phyloP scores from a whole-genome alignment of 768 basidiomycete genomes.

The Arthromyces matolae region DNA sequence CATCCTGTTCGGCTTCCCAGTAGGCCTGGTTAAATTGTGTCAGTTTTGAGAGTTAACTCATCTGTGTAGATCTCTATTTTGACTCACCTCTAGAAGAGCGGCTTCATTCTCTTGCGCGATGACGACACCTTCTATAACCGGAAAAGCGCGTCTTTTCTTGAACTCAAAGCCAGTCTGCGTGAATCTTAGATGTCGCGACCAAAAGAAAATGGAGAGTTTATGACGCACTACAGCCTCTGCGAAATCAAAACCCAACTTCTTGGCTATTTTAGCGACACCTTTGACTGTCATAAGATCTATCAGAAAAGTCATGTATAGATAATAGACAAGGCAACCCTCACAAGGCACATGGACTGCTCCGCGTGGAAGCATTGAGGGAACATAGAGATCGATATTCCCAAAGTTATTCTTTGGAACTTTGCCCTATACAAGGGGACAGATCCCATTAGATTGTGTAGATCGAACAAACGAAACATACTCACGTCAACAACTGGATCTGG shows the following conservation, averaged over 20 bases:
- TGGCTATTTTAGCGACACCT: constrained; percentile 84
- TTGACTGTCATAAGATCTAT: constrained; percentile 50
- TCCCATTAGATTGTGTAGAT: constrained; percentile 2
- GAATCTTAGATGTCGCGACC: background rate
- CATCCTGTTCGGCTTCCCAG: constrained; percentile 74
- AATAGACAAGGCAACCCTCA: constrained; percentile 36
- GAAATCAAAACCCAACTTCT: constrained; percentile 80
- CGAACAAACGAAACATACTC: constrained; percentile 27
- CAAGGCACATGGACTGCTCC: constrained; percentile 91
- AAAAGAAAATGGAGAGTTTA: too few relatives aligned
- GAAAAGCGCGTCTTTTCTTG: constrained; percentile 84
- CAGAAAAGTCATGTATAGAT: constrained; percentile 2
- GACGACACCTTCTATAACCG: constrained; percentile 83
- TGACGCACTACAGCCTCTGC: constrained; percentile 91
- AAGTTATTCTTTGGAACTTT: constrained; percentile 93
- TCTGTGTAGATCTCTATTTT: background rate
- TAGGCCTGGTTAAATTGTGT: constrained; percentile 60
- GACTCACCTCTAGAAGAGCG: constrained; percentile 66
- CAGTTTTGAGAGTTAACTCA: constrained; percentile 2
- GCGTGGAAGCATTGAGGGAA: constrained; percentile 87
- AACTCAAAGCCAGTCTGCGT: constrained; percentile 92
- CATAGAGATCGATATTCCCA: constrained; percentile 96
- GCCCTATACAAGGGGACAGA: constrained; percentile 50
- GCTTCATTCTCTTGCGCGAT: constrained; percentile 78
- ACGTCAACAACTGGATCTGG: constrained; percentile 86